phyloP scores from a whole-genome alignment of 148 eudicot genomes.

The Rhododendron kiyosumense region DNA sequence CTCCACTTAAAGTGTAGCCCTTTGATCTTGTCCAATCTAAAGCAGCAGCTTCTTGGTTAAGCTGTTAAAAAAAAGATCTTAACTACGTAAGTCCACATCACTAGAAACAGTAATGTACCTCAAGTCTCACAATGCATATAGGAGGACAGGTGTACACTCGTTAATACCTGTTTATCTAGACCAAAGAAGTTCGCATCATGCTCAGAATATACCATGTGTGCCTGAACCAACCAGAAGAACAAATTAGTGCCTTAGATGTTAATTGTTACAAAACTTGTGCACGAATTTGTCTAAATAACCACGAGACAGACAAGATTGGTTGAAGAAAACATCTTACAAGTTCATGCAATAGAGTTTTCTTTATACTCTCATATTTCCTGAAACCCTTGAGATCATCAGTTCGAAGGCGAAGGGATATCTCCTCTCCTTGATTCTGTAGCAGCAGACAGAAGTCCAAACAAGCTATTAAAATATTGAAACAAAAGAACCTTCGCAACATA shows the following conservation, averaged over 20 bases:
- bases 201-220: slow-evolving; percentile 82
- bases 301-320: neutral
- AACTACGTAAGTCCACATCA: neutral
- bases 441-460: slow-evolving; percentile 11
- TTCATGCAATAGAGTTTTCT: slow-evolving; percentile 89
- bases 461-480: neutral
- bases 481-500: neutral
- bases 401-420: slow-evolving; percentile 85
- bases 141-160: slow-evolving; percentile 4
- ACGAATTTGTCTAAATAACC: neutral
- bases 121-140: neutral
- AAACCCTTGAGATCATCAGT: slow-evolving; percentile 96
- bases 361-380: slow-evolving; percentile 79
- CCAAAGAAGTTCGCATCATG: slow-evolving; percentile 80
- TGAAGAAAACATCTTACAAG: slow-evolving; percentile 45
- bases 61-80: slow-evolving; percentile 36
- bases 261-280: neutral
- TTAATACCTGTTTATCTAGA: slow-evolving; percentile 66
- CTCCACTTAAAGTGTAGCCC: slow-evolving; percentile 50
- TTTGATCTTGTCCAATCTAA: slow-evolving; percentile 91
- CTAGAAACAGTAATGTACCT: neutral
- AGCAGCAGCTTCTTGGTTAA: slow-evolving; percentile 73
- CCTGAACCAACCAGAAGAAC: slow-evolving; percentile 39
- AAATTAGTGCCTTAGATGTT: neutral
- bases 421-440: slow-evolving; percentile 83